Evolutionary conservation across 2,329 filamentous ascomycete species (phyloP), one percentile per base, ranked within the genome.

Genomic region (Microcera coccophila): DNA sequence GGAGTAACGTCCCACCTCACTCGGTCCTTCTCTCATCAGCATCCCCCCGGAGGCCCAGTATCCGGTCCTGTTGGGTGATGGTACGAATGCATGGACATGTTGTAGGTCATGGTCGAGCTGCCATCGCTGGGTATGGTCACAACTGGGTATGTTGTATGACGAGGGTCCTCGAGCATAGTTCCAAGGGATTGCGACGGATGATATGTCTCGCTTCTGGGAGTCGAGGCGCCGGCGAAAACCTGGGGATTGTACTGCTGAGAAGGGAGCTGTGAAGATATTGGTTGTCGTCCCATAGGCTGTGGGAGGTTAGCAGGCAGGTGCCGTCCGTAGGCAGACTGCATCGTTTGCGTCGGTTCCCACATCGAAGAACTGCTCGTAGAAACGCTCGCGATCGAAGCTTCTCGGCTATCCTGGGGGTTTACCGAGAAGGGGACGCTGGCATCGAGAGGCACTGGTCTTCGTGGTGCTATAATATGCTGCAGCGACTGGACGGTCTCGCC

Each of bases 391-490:
- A 61, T 62, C 8, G 64, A 63, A 28, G 57, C 48, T 41, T 67
- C 63, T 22, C 64, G 59, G 24, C 55, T 63, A 19, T 58, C 57
- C 33, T 65, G 62, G 14, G 54, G 60, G 19, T 62, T 52, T 28
- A 64, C 42, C 16, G 53, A 42, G 26, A 63, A 61, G 11, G 60
- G 46, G 9, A 58, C 45, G 14, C 45, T 51, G 9, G 55, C 47
- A 18, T 63, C 63, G 18, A 61, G 50, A 39, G 53, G 52, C 4
- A 56, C 47, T 15, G 64, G 62, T 40, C 60, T 60, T 38, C 69
- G 59, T 9, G 70, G 65, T 15, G 57, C 50, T 45, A 72, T 57
- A 5, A 66, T 47, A 36, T 66, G 62, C 38, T 71, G 67, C 14
- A 72, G 54, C 5, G 61, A 58, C 37, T 64, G 64, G 2, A 62